Evolutionary conservation across 2,329 filamentous ascomycete species (phyloP).

Genomic region (Fusarium drepaniforme): DNA sequence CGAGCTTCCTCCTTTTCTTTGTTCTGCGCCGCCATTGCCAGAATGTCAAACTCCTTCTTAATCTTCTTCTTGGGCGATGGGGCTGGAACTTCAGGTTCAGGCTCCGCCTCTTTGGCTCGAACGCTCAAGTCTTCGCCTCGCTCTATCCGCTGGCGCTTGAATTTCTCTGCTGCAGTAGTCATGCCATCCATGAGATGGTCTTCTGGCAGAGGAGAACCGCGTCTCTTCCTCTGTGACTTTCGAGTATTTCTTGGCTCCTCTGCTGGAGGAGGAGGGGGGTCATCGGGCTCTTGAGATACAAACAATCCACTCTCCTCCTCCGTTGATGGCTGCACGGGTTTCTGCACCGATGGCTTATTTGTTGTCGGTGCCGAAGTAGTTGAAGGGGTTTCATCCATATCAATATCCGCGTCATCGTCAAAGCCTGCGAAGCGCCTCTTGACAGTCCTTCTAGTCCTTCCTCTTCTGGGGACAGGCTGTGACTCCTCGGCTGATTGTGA

Average conservation of each 20-base stretch:
- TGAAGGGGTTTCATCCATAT: slow-evolving; percentile 44
- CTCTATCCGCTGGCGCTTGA: slow-evolving; percentile 82
- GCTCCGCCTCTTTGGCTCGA: slow-evolving; percentile 42
- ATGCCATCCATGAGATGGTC: slow-evolving; percentile 77
- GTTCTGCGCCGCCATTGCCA: slow-evolving; percentile 72
- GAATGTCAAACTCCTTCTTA: slow-evolving; percentile 75
- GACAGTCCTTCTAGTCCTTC: slow-evolving; percentile 53
- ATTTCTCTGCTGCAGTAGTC: slow-evolving; percentile 79
- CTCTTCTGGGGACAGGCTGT: slow-evolving; percentile 38
- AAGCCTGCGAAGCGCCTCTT: slow-evolving; percentile 80
- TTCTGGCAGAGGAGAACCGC: slow-evolving; percentile 55
- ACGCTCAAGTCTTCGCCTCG: slow-evolving; percentile 61
- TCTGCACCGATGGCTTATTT: background rate
- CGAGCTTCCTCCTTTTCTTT: slow-evolving; percentile 76
- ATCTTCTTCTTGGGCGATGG: slow-evolving; percentile 58
- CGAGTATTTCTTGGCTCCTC: slow-evolving; percentile 36
- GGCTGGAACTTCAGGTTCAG: slow-evolving; percentile 24
- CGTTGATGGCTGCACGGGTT: background rate
- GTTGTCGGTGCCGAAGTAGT: slow-evolving; percentile 7
- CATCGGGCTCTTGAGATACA: slow-evolving; percentile 63
- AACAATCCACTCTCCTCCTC: slow-evolving; percentile 64
- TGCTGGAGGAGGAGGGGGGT: slow-evolving; percentile 24
- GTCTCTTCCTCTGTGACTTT: slow-evolving; percentile 59
- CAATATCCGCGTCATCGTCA: slow-evolving; percentile 60
- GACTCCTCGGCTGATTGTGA: slow-evolving; percentile 38